Conservation (phyloP, 257 asterid genomes). For the Solanum medicagineum region DNA sequence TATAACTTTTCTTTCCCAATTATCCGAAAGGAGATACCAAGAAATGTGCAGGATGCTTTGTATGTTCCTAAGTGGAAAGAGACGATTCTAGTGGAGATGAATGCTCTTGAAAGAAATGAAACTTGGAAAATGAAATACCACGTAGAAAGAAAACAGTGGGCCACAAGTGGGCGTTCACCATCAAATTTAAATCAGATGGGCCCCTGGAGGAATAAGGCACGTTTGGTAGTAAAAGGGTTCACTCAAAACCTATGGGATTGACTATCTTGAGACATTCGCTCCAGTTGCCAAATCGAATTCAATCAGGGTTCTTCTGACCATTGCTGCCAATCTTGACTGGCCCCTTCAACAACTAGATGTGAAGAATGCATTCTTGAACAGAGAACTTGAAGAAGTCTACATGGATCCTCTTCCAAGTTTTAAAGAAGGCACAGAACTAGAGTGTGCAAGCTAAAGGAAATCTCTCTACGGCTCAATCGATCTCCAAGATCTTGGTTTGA, state of each 20-base stretch:
- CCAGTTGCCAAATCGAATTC: background rate
- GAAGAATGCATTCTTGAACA: background rate
- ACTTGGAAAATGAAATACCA: background rate
- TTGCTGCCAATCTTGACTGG: background rate
- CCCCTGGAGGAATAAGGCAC: background rate
- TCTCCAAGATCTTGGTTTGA: background rate
- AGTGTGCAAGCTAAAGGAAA: background rate
- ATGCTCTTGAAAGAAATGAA: background rate
- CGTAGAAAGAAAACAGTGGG: background rate
- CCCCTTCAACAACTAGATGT: background rate
- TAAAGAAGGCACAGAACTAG: background rate
- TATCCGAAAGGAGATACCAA: background rate
- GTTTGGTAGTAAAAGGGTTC: background rate
- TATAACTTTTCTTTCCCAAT: background rate
- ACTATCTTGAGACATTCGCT: background rate
- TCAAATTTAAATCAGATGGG: background rate
- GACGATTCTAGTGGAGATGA: background rate
- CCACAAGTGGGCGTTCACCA: background rate
- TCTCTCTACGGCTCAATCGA: background rate
- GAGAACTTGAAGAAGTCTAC: background rate
- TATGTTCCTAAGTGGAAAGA: background rate
- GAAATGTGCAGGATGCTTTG: background rate
- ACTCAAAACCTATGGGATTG: background rate
- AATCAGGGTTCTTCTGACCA: background rate
- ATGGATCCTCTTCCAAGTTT: background rate